Base-by-base conservation (phyloP, 495 filamentous ascomycete genomes). In the Penicillium subrubescens region DNA sequence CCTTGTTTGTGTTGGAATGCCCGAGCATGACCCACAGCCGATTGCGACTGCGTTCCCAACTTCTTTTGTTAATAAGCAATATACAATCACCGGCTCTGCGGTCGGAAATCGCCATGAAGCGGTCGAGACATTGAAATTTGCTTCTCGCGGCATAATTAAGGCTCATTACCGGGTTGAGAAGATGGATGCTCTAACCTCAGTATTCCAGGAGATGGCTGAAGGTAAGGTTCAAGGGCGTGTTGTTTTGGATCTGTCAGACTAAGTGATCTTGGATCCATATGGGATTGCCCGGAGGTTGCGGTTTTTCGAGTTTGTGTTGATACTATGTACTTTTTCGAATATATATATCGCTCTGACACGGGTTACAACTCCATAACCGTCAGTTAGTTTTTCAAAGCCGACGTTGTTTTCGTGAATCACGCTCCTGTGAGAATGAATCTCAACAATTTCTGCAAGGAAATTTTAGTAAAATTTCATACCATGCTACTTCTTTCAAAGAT, bases 91-190 rank as follows among this genome's bases (percentile, higher is more conserved):
- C 0, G 88, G 87, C 1, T 83, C 81, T 15, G 86, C 86, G 15
- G 89, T 91, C 7, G 89, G 90, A 0, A 86, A 84, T 67, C 80
- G 88, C 31, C 79, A 71, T 34, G 89, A 92, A 61, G 89, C 89
- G 3, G 85, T 89, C 63, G 88, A 92, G 75, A 81, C 82, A 7
- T 61, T 92, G 69, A 82, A 90, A 17, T 84, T 92, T 75, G 87
- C 86, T 21, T 81, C 81, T 4, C 68, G 87, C 7, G 88, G 88
- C 0, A 63, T 90, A 15, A 78, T 89, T 33, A 89, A 89, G 79
- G 78, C 83, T 39, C 84, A 88, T 64, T 81, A 81, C 69, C 77
- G 81, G 39, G 74, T 76, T 4, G 85, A 86, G 78, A 85, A 85
- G 76, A 86, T 89, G 87, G 83, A 87, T 7, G 79, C 79, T 51